Base-by-base conservation (phyloP, 176 grass and related monocot genomes). In the Melocanna baccifera region DNA sequence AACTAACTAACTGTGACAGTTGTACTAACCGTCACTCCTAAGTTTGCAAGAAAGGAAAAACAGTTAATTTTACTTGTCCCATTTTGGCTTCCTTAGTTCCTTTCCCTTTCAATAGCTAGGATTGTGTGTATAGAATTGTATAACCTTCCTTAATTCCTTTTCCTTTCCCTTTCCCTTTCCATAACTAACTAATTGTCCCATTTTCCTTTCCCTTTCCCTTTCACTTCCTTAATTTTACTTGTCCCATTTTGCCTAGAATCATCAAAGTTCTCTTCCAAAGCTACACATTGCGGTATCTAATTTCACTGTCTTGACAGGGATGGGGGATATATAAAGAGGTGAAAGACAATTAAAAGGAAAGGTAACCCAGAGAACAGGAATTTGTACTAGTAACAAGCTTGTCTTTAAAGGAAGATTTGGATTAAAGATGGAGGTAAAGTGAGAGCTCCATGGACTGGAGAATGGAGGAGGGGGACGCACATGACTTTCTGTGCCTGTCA, bases 331-430 rank as follows among this genome's bases (percentile, higher is more conserved):
- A 37, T 26, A 53, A 73, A 87, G 37, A 65, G 23, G 36, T 30
- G 69, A 66, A 59, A 66, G 28, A 9, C 20, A 82, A 37, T 15
- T 28, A 41, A 41, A 85, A 89, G 25, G 83, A 43, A 71, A 58
- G 18, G 59, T 6, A 26, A 29, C 36, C 22, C 10, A 18, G 48
- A 45, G 16, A 83, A 34, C 51, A 43, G 20, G 20, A 12, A 56
- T 22, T 28, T 14, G 37, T 73, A 34, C 23, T 30, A 30, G 32
- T n/a, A 46, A 20, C 48, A 69, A 71, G 63, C 65, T 81, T 77
- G 29, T 43, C 88, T 86, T 78, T 82, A 56, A 76, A 82, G 65
- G 39, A 39, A 18, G 72, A 86, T 73, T 58, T 82, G 36, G 70
- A 12, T 65, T 50, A 23, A 37, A 83, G 73, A 74, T 28, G 16